A percentile compares a stretch with the other conserved stretches of the same genome.
Evolutionary conservation across 805 yeast species (phyloP).

Genomic region (Saccharomycopsis oosterbeekiorum): DNA sequence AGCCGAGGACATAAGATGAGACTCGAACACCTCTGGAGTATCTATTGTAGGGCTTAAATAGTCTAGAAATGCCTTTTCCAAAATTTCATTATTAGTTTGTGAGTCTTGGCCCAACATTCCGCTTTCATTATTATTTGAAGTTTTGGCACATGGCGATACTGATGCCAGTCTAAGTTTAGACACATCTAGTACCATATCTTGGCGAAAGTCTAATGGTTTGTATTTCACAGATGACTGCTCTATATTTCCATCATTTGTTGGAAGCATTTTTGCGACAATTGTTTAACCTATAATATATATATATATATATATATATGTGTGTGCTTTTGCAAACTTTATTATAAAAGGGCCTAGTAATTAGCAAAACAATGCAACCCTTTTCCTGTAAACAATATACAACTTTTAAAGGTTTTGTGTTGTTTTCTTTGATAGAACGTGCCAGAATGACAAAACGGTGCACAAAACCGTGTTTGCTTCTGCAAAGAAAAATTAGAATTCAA

Average conservation of each 20-base stretch:
- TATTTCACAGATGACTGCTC: neutral
- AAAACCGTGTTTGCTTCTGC: neutral
- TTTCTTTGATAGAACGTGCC: neutral
- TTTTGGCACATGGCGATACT: slow-evolving; percentile 11
- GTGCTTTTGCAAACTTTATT: too few relatives aligned
- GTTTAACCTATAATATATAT: too few relatives aligned
- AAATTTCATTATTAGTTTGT: neutral
- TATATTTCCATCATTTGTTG: neutral
- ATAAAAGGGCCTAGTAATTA: too few relatives aligned
- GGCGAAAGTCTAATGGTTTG: slow-evolving; percentile 2
- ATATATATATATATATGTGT: too few relatives aligned
- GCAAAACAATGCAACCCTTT: too few relatives aligned
- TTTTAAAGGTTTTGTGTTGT: neutral
- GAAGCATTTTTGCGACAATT: neutral
- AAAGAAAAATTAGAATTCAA: too few relatives aligned
- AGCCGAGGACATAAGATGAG: neutral
- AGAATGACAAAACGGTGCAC: neutral
- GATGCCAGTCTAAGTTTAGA: slow-evolving; percentile 10
- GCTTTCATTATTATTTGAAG: neutral
- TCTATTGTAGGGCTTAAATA: slow-evolving; percentile 5
- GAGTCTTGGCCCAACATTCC: neutral
- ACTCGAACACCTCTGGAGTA: neutral
- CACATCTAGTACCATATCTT: slow-evolving; percentile 5
- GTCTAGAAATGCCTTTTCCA: slow-evolving; percentile 1
- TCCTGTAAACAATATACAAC: neutral